phyloP scores from a whole-genome alignment of 768 basidiomycete genomes.

The Hygrocybe coccinea region DNA sequence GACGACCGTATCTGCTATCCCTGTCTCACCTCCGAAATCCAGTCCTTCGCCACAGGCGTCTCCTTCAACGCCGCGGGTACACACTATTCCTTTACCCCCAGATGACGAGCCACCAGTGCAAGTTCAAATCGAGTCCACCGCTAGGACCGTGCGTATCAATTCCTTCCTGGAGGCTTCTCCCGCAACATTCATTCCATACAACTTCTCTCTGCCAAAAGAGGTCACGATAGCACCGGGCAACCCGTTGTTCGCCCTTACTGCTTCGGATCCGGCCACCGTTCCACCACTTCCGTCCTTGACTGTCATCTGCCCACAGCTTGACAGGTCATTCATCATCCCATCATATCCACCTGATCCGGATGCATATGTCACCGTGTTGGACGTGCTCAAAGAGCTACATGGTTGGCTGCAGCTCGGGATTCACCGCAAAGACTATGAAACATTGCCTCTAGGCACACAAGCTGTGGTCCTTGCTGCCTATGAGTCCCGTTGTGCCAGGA shows the following conservation, averaged over 20 bases:
- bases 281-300: conserved; percentile 32
- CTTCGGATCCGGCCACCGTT: conserved; percentile 31
- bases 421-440: too few species aligned
- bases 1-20: neutral
- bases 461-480: too few species aligned
- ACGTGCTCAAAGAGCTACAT: conserved; percentile 28
- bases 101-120: too few species aligned
- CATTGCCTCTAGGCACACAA: too few species aligned
- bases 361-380: conserved; percentile 34
- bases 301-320: conserved; percentile 27
- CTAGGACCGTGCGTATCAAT: neutral
- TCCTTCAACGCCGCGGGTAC: too few species aligned
- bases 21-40: neutral
- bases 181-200: neutral
- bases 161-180: neutral
- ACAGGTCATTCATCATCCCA: conserved; percentile 31
- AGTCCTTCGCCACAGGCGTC: too few species aligned
- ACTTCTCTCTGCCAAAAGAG: neutral
- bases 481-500: conserved; percentile 5
- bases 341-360: conserved; percentile 16
- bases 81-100: too few species aligned
- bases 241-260: conserved; percentile 10
- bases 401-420: too few species aligned
- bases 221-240: neutral
- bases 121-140: neutral